A percentile compares a stretch with the other conserved stretches of the same genome.
phyloP scores from a whole-genome alignment of 2,329 filamentous ascomycete genomes.

The Fusarium sp. region DNA sequence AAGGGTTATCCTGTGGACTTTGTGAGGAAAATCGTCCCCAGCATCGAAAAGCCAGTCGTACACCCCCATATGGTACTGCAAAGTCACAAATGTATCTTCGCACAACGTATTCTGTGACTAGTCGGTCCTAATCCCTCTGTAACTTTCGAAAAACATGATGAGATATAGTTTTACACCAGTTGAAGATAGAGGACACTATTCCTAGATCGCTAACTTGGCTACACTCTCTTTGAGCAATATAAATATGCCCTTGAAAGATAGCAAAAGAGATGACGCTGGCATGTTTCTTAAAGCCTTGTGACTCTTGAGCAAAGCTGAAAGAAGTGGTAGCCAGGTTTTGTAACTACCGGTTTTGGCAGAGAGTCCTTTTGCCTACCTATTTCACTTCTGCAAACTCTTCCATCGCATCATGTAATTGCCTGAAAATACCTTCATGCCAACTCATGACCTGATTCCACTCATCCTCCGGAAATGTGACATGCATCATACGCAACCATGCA shows the following conservation, averaged over 20 bases:
- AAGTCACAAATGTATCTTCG: neutral
- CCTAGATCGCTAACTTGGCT: no score
- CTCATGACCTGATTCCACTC: conserved; percentile 62
- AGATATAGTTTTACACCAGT: neutral
- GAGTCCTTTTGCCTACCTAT: neutral
- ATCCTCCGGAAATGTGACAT: conserved; percentile 52
- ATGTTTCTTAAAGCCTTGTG: no score
- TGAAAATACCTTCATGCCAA: conserved; percentile 67
- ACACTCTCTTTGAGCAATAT: no score
- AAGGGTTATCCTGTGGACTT: neutral
- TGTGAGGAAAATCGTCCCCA: neutral
- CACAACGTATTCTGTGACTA: neutral
- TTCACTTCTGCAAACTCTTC: conserved; percentile 52
- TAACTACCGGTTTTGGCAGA: neutral
- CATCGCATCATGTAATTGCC: conserved; percentile 61
- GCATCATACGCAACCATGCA: conserved; percentile 65
- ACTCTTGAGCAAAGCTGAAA: neutral
- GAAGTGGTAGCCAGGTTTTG: neutral
- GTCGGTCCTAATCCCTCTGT: neutral
- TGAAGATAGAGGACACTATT: no score
- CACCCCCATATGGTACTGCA: neutral
- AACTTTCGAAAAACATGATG: neutral
- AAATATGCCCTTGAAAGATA: no score
- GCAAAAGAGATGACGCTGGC: no score
- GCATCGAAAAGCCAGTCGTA: neutral